phyloP scores from a whole-genome alignment of 768 basidiomycete genomes.

The Chlorophyllum brunneum region DNA sequence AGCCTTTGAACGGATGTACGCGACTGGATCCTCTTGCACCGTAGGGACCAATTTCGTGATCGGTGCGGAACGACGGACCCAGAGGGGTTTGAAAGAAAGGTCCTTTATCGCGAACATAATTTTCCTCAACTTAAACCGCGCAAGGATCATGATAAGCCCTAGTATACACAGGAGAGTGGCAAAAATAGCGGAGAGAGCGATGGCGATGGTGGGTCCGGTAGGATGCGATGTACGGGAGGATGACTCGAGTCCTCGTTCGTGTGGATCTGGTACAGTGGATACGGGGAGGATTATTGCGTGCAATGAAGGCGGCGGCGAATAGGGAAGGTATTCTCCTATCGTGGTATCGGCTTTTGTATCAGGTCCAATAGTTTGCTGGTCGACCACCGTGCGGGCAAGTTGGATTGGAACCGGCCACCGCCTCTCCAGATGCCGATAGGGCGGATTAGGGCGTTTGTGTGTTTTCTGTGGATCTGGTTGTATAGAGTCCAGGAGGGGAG shows the following conservation, averaged over 20 bases:
- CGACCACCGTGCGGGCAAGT: neutral
- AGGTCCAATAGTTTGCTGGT: neutral
- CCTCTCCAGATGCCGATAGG: neutral
- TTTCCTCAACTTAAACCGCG: neutral
- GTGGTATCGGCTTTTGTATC: neutral
- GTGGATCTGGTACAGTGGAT: neutral
- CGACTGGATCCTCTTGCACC: neutral
- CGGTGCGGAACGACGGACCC: neutral
- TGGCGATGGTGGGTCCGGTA: conserved; percentile 8
- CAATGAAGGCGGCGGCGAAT: neutral
- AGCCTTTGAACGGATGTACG: neutral
- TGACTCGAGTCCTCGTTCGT: neutral
- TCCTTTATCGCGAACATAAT: neutral
- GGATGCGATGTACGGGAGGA: neutral
- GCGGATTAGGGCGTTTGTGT: neutral
- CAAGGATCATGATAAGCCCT: neutral
- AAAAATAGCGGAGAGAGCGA: conserved; percentile 6
- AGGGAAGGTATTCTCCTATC: neutral
- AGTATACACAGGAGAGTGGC: conserved; percentile 12
- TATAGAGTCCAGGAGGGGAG: neutral
- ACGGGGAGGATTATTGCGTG: neutral
- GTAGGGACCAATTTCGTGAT: neutral
- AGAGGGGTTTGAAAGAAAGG: neutral
- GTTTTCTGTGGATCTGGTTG: neutral
- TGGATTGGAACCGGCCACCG: neutral